A percentile compares a stretch with the other conserved stretches of the same genome.
These are phyloP conservation scores for Suhomyces bokatorum DNA, from an alignment of 1,139 yeast genomes.

Conservation along the genomic window DNA sequence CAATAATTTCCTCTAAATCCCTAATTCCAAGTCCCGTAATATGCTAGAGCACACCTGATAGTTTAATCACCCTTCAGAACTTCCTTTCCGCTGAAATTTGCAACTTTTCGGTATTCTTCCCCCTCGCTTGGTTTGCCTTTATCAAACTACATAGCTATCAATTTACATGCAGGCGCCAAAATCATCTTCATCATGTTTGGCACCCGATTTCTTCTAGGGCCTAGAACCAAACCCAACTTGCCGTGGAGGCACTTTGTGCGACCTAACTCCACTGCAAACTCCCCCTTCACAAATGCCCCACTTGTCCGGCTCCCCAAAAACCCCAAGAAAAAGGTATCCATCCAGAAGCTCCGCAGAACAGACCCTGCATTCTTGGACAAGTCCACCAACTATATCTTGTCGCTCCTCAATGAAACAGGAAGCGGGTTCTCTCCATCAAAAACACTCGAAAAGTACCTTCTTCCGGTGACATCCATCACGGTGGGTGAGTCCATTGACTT, in stretches of 20 bases:
- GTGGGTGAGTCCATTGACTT: conserved; percentile 70
- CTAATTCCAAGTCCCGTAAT: too few species aligned
- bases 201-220: background rate
- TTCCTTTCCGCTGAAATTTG: too few species aligned
- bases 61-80: too few species aligned
- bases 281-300: conserved; percentile 10
- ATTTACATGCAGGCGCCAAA: background rate
- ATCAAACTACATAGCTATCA: background rate
- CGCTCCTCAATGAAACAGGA: conserved; percentile 28
- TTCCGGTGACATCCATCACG: conserved; percentile 58
- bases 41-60: too few species aligned
- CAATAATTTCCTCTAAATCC: too few species aligned
- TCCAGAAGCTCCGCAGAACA: conserved; percentile 30
- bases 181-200: background rate
- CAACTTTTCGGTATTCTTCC: background rate
- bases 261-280: conserved; percentile 2
- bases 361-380: conserved; percentile 24
- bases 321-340: conserved; percentile 26
- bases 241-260: background rate
- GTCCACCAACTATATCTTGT: conserved; percentile 27
- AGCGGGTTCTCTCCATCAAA: conserved; percentile 23
- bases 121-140: background rate
- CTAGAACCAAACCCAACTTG: background rate
- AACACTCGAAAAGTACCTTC: conserved; percentile 30
- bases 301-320: conserved; percentile 7